Conservation (phyloP, 129 eudicot species). For the Logfia minima region DNA sequence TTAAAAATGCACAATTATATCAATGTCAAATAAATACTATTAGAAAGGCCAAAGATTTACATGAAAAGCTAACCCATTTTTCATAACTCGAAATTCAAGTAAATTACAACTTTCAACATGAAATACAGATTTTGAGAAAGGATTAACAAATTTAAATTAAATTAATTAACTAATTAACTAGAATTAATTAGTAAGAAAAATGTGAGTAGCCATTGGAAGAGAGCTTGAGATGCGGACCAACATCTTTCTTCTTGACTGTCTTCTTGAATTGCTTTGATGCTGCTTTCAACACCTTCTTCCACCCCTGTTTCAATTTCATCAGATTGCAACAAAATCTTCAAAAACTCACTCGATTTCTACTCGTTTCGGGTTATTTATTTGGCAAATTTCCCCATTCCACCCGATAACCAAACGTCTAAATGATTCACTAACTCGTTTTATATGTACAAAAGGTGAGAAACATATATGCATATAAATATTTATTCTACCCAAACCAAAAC, state of each 20-base stretch:
- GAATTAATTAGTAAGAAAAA: constrained; percentile 7
- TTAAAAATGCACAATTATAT: neutral
- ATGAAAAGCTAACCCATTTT: neutral
- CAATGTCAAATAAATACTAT: neutral
- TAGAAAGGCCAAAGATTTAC: neutral
- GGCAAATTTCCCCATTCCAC: neutral
- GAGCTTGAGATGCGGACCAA: constrained; percentile 31
- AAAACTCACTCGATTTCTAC: neutral
- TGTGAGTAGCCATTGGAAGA: constrained; percentile 26
- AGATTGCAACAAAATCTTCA: neutral
- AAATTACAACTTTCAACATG: neutral
- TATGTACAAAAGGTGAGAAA: no score
- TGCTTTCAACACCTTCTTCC: constrained; percentile 68
- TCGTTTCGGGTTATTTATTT: neutral
- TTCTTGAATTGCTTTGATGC: constrained; percentile 81
- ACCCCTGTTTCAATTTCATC: constrained; percentile 50
- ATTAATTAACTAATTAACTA: neutral
- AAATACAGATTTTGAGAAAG: neutral
- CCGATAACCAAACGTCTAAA: no score
- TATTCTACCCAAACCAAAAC: neutral
- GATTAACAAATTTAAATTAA: neutral
- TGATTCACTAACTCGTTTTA: no score
- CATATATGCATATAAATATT: no score
- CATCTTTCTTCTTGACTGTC: constrained; percentile 52
- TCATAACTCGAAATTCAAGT: neutral